phyloP scores from a whole-genome alignment of 371 early-diverging fungal genomes.

The Apophysomyces sp. region DNA sequence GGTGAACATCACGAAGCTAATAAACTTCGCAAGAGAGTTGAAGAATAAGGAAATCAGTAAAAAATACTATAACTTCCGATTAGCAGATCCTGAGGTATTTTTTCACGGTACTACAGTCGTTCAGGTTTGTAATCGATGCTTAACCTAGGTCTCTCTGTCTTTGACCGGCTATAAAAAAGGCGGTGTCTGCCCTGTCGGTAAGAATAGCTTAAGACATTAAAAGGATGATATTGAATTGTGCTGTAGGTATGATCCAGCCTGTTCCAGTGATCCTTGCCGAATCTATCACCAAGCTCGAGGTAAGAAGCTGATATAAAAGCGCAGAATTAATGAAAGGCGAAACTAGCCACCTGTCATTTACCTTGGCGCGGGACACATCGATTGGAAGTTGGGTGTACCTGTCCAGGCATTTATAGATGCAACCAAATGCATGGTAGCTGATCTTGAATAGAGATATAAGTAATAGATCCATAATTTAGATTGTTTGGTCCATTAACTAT shows the following conservation, averaged over 20 bases:
- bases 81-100: constrained; percentile 45
- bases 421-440: constrained; percentile 58
- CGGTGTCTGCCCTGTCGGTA: constrained; percentile 72
- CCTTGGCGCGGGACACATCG: constrained; percentile 88
- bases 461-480: background rate
- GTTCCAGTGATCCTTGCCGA: constrained; percentile 70
- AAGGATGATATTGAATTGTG: background rate
- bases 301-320: constrained; percentile 11
- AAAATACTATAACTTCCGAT: constrained; percentile 61
- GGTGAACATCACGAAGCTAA: constrained; percentile 65
- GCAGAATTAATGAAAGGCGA: background rate
- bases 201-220: background rate
- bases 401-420: constrained; percentile 60
- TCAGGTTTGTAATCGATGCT: background rate
- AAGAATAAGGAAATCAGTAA: constrained; percentile 51
- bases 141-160: constrained; percentile 34
- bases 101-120: background rate
- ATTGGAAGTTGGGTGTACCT: constrained; percentile 84
- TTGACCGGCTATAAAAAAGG: constrained; percentile 73
- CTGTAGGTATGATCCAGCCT: constrained; percentile 39
- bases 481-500: no score
- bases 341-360: constrained; percentile 72
- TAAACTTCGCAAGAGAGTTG: constrained; percentile 61
- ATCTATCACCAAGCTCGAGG: constrained; percentile 55
- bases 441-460: constrained; percentile 45